A percentile compares a stretch with the other conserved stretches of the same genome.
Evolutionary conservation across 257 asterid species (phyloP).

Genomic region (Haberlea rhodopensis): DNA sequence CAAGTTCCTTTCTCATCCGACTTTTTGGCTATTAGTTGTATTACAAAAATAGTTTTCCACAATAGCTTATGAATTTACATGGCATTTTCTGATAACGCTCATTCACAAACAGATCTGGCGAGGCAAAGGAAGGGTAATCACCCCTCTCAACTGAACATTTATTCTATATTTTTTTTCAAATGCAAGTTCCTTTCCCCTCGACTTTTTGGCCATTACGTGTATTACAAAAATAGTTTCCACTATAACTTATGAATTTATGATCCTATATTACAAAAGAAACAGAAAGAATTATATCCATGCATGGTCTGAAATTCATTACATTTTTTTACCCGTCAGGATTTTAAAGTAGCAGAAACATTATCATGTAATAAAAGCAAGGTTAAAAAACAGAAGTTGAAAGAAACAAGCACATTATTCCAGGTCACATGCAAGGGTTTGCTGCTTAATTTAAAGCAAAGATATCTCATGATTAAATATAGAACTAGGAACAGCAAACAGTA

Average conservation of each 20-base stretch:
- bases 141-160: neutral
- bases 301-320: neutral
- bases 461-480: slow-evolving; percentile 4
- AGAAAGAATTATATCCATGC: neutral
- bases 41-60: too few species aligned
- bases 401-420: slow-evolving; percentile 9
- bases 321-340: neutral
- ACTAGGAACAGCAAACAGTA: slow-evolving; percentile 13
- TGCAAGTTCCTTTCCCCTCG: too few species aligned
- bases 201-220: neutral
- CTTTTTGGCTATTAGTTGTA: too few species aligned
- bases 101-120: slow-evolving; percentile 9
- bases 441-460: slow-evolving; percentile 10
- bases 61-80: too few species aligned
- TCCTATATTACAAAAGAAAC: neutral
- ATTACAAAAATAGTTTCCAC: neutral
- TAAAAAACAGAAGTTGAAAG: neutral
- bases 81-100: slow-evolving; percentile 13
- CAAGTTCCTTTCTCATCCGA: too few species aligned
- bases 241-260: neutral
- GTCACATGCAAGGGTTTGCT: neutral
- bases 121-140: neutral
- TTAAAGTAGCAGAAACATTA: neutral
- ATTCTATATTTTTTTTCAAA: neutral
- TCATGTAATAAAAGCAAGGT: too few species aligned